phyloP scores from a whole-genome alignment of 2,329 filamentous ascomycete genomes.

The Xylariaceae sp. region DNA sequence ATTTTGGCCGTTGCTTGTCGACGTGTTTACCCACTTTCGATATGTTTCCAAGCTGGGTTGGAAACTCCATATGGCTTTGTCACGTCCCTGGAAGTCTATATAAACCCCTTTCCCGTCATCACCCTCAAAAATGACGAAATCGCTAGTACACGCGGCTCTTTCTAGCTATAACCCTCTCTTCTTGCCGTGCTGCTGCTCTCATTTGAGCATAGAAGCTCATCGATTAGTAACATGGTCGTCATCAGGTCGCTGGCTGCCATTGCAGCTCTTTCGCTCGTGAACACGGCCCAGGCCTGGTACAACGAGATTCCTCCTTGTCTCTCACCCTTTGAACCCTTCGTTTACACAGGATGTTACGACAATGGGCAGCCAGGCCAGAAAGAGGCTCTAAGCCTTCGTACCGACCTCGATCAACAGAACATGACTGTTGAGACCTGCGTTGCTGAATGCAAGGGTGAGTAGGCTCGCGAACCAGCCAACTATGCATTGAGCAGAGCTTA shows the following conservation, averaged over 20 bases:
- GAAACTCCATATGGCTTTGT: too few relatives aligned
- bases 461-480: background rate
- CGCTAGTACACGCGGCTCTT: conserved; percentile 5
- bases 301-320: conserved; percentile 53
- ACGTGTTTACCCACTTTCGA: conserved; percentile 13
- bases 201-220: background rate
- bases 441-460: conserved; percentile 55
- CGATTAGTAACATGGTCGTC: conserved; percentile 39
- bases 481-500: background rate
- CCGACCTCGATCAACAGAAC: conserved; percentile 43
- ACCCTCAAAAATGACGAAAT: conserved; percentile 15
- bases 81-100: conserved; percentile 9
- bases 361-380: conserved; percentile 42
- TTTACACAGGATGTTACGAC: conserved; percentile 55
- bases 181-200: conserved; percentile 2
- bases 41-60: background rate
- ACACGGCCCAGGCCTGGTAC: conserved; percentile 48
- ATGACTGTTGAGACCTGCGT: conserved; percentile 57
- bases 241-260: conserved; percentile 44
- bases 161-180: background rate
- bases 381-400: conserved; percentile 50
- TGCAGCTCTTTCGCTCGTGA: conserved; percentile 47
- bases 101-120: conserved; percentile 21
- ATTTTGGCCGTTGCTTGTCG: background rate
- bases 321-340: conserved; percentile 53